Conservation (phyloP, 768 basidiomycete species). For the Termitomyces sp. region DNA sequence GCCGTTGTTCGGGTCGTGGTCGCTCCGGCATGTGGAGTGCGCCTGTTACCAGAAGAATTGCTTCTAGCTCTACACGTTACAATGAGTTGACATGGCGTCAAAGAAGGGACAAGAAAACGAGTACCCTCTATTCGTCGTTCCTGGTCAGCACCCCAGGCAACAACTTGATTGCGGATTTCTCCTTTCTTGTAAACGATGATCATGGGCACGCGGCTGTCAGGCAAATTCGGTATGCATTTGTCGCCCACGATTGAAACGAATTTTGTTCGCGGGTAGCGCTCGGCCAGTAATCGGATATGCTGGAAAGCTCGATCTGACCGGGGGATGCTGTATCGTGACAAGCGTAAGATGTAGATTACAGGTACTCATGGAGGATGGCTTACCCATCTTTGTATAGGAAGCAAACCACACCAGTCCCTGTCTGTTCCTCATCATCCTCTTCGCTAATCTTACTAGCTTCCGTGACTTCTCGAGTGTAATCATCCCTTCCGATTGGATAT, state of each 20-base stretch:
- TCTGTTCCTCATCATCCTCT: conserved; percentile 56
- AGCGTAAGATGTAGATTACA: background rate
- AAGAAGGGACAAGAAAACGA: background rate
- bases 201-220: conserved; percentile 87
- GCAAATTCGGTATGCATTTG: conserved; percentile 95
- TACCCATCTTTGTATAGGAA: conserved; percentile 95
- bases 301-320: conserved; percentile 71
- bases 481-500: conserved; percentile 86
- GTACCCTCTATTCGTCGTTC: conserved; percentile 77
- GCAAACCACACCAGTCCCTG: conserved; percentile 90
- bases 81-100: conserved; percentile 5
- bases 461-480: conserved; percentile 93
- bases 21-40: conserved; percentile 57
- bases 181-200: conserved; percentile 90
- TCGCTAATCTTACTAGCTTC: conserved; percentile 78
- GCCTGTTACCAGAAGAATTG: conserved; percentile 56
- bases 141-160: conserved; percentile 78
- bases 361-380: conserved; percentile 21
- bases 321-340: conserved; percentile 49
- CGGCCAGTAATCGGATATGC: conserved; percentile 69
- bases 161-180: conserved; percentile 81
- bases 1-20: conserved; percentile 22
- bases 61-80: conserved; percentile 56
- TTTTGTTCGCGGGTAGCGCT: conserved; percentile 86
- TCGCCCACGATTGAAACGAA: conserved; percentile 94